phyloP scores from a whole-genome alignment of 352 stramenopile species.

The Globisporangium apiculatum region DNA sequence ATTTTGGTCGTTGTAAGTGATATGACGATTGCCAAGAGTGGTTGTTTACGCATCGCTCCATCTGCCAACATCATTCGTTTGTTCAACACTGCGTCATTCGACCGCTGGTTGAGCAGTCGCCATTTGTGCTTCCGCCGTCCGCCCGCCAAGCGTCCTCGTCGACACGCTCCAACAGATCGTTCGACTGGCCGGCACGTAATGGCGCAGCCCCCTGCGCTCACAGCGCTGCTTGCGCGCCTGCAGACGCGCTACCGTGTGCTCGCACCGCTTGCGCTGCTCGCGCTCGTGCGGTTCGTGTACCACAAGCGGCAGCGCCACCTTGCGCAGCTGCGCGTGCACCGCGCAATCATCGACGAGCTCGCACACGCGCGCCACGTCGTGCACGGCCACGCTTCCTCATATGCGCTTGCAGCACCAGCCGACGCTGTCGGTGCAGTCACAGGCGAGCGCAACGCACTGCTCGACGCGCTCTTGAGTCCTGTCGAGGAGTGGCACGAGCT shows the following conservation, averaged over 20 bases:
- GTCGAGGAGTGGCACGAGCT: constrained; percentile 50
- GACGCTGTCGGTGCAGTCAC: background rate
- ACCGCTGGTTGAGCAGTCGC: no score
- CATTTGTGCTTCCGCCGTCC: no score
- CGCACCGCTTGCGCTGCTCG: constrained; percentile 29
- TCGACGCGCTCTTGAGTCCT: constrained; percentile 13
- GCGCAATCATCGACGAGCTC: constrained; percentile 23
- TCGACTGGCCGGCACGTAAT: background rate
- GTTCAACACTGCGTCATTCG: no score
- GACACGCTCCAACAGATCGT: no score
- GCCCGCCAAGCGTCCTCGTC: no score
- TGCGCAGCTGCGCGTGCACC: constrained; percentile 32
- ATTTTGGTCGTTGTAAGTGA: no score
- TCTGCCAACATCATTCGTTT: no score
- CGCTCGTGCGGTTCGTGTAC: constrained; percentile 38
- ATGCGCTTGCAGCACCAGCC: background rate
- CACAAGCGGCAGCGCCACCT: constrained; percentile 33
- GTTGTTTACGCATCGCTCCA: no score
- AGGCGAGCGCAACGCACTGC: constrained; percentile 6
- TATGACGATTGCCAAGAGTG: no score
- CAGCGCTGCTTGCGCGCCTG: constrained; percentile 20
- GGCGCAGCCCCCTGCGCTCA: constrained; percentile 11
- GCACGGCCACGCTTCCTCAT: background rate
- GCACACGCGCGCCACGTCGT: constrained; percentile 7
- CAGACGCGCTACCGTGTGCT: constrained; percentile 25